These are phyloP conservation scores for Solanum megistacrolobum DNA, from an alignment of 257 asterid species.

Conservation along the genomic window DNA sequence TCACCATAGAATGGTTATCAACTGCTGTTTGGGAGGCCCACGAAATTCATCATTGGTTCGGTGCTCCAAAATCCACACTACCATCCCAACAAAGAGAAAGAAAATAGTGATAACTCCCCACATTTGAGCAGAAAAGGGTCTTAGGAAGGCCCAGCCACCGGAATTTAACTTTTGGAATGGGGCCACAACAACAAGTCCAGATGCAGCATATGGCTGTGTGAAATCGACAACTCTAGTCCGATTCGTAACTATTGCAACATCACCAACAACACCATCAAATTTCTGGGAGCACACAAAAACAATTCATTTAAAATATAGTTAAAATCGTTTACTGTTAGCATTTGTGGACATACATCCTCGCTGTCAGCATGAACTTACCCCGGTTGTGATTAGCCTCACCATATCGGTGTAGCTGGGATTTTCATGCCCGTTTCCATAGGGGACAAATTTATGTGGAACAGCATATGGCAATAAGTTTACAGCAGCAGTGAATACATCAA, in stretches of 20 bases:
- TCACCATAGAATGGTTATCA: conserved; percentile 52
- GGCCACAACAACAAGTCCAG: conserved; percentile 58
- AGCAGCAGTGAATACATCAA: conserved; percentile 86
- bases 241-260: conserved; percentile 53
- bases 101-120: conserved; percentile 51
- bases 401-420: conserved; percentile 66
- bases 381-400: conserved; percentile 49
- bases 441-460: conserved; percentile 67
- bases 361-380: conserved; percentile 46
- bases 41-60: conserved; percentile 60
- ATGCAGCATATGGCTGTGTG: conserved; percentile 51
- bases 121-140: conserved; percentile 40
- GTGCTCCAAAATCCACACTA: conserved; percentile 67
- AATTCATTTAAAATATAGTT: neutral
- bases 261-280: conserved; percentile 60
- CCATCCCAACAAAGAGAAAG: conserved; percentile 43
- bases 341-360: neutral
- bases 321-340: neutral
- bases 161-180: conserved; percentile 34
- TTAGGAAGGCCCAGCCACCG: conserved; percentile 59
- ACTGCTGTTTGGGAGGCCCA: conserved; percentile 59
- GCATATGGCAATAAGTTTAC: conserved; percentile 78
- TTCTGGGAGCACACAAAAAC: conserved; percentile 18
- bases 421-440: conserved; percentile 70
- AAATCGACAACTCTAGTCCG: conserved; percentile 47